Base-by-base conservation (phyloP, 2,329 filamentous ascomycete species). In the Epichloe typhina region DNA sequence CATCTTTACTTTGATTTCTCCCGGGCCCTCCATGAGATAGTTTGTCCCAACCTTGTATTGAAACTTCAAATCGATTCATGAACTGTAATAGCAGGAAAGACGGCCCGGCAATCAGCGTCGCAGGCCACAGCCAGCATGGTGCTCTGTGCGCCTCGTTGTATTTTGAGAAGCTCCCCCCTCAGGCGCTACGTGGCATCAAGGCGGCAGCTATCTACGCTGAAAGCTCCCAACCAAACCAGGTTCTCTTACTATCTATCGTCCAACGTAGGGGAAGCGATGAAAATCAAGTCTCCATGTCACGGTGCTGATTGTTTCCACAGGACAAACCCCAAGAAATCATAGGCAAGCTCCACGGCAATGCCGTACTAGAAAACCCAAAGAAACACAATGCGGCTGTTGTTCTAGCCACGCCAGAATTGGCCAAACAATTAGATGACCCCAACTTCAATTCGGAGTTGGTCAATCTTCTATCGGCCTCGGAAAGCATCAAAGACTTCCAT, bases 321-420 rank as follows among this genome's bases (percentile, higher is more conserved):
- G 42, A 53, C 41, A 51, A 53, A 4, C 49, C 55, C 26, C 36
- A 31, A 9, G 50, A 56, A 19, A 51, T 62, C 36, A 53, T 62
- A 43, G 50, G 51, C 47, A 53, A 57, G 23, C 52, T 62, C 19
- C 50, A 49, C n/a, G 44, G 53, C 39, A 57, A 60, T 47, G 52
- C 59, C 41, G 51, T 60, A 31, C 48, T 66, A 26, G 45, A 57
- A 36, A 68, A 67, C 31, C 54, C 59, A 26, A 46, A 53, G n/a
- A 52, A 52, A 11, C 63, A 66, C 40, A 56, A 74, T 55, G 71
- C 70, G 6, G 70, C 72, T 15, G 69, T 78, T 21, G 64, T 81
- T 17, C 64, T 81, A 9, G 70, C 70, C 17, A 77, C 76, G 19
- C 70, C 68, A 23, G 60, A 69, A 15, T 70, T 77, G 49, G 68